Base-by-base conservation (phyloP, 2,329 filamentous ascomycete genomes). In the Rhinocladiella similis region DNA sequence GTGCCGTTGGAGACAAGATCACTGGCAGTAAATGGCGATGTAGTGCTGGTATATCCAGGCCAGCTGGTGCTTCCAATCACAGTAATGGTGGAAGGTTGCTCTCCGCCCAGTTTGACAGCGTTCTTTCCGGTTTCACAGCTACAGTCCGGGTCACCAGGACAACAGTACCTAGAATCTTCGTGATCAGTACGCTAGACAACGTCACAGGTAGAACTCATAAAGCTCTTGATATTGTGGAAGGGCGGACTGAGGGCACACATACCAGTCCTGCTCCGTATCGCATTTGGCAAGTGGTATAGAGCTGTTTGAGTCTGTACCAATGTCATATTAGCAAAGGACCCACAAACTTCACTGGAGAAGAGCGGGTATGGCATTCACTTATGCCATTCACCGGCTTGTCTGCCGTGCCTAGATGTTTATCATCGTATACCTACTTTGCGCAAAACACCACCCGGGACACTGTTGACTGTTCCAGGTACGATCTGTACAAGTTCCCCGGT, bases 51-150 rank as follows among this genome's bases (percentile, higher is more conserved):
- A n/a, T 48, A 48, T 5, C 56, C 56, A 10, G 56, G 56, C 56
- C 56, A 59, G 35, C 51, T 59, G 25, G 56, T 59, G 42, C 52
- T 59, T 35, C 52, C 56, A 42, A 59, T 54, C 6, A 59, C 52
- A 6, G 52, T 59, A 14, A 57, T 35, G 22, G 54, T 57, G 18
- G 19, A 25, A 10, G 54, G 54, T 45, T 57, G 43, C 14, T 2
- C 42, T 20, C 38, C 49, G 18, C 54, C 54, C 2, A 57, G 49
- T 35, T 57, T 57, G 42, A 57, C 38, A 1, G 45, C 54, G 25
- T 57, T 29, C 50, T 57, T 53, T 5, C 54, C 54, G 16, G 43
- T 57, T 12, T 49, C 50, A 29, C 54, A 57, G 16, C 19, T 39
- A 33, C 54, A 57, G 10, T 53, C 27, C 1, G 16, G 16, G 41